phyloP scores from a whole-genome alignment of 768 basidiomycete species.

The Phanerochaete carnosa region DNA sequence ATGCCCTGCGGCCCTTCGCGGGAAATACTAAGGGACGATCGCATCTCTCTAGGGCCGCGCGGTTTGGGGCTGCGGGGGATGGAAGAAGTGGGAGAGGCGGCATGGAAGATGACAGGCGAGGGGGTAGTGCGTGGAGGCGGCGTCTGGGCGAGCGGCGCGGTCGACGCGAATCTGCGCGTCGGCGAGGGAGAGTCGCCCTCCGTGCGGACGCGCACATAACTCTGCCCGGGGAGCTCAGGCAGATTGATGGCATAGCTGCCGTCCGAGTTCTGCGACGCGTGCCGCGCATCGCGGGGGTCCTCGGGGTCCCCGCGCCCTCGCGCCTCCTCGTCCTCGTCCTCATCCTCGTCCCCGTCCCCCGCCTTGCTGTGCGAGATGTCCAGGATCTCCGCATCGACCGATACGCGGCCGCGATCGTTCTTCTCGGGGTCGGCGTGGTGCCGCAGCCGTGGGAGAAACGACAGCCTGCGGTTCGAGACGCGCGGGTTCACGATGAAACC shows the following conservation, averaged over 20 bases:
- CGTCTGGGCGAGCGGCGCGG: not conserved
- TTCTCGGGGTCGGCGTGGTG: conserved; percentile 9
- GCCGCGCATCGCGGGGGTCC: conserved; percentile 6
- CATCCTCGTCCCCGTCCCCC: conserved; percentile 16
- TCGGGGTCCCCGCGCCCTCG: conserved; percentile 10
- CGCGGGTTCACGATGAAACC: conserved; percentile 25
- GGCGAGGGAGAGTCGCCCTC: conserved; percentile 13
- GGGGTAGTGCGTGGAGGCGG: not conserved
- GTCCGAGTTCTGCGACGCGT: conserved; percentile 29
- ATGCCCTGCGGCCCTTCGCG: conserved; percentile 20
- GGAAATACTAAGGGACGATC: not conserved
- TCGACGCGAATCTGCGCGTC: not conserved
- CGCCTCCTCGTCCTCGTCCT: conserved; percentile 9
- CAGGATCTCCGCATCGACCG: conserved; percentile 8
- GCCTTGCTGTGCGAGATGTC: conserved; percentile 12
- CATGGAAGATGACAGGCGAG: not conserved
- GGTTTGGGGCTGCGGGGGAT: conserved; percentile 23
- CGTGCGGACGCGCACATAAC: conserved; percentile 14
- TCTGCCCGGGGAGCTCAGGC: conserved; percentile 19
- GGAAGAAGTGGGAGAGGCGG: conserved; percentile 1
- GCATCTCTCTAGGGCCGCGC: conserved; percentile 24
- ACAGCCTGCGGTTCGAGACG: conserved; percentile 18
- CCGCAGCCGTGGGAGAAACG: conserved; percentile 14
- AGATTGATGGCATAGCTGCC: conserved; percentile 27
- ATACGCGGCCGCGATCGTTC: not conserved